A percentile compares a stretch with the other conserved stretches of the same genome.
phyloP scores from a whole-genome alignment of 306 rosid genomes.

The Cicer bijugum region DNA sequence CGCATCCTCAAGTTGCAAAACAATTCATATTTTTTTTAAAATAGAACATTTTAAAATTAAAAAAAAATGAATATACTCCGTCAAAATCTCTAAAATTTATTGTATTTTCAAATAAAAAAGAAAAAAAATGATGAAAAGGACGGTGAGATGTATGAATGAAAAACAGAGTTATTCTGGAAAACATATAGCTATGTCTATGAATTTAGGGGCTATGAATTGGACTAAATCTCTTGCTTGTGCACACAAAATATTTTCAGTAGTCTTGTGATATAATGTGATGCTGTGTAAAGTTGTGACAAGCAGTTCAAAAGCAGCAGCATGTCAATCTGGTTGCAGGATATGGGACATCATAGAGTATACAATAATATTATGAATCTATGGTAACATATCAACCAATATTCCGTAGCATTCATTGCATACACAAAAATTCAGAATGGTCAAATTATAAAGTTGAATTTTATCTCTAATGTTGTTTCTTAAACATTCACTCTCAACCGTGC shows the following conservation, averaged over 20 bases:
- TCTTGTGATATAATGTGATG: conserved; percentile 46
- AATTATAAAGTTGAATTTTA: conserved; percentile 10
- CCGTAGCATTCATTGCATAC: conserved; percentile 28
- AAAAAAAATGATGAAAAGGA: conserved; percentile 4
- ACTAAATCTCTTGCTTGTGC: conserved; percentile 56
- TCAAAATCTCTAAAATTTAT: not conserved
- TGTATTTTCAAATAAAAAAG: not conserved
- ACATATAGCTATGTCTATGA: conserved; percentile 38
- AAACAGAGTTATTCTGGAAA: conserved; percentile 12
- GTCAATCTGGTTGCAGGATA: conserved; percentile 53
- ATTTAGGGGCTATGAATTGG: conserved; percentile 43
- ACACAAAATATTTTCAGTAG: conserved; percentile 46
- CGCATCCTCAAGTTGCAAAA: too few relatives aligned
- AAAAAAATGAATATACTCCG: too few relatives aligned
- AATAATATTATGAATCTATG: conserved; percentile 39
- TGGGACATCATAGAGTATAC: conserved; percentile 40
- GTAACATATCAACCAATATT: conserved; percentile 11
- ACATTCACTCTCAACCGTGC: conserved; percentile 24
- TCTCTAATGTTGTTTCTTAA: not conserved
- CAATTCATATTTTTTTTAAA: too few relatives aligned
- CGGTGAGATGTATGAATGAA: conserved; percentile 1
- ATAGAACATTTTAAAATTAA: too few relatives aligned
- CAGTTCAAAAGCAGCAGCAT: conserved; percentile 50
- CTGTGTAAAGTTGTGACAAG: conserved; percentile 54
- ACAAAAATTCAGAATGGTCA: not conserved